A percentile compares a stretch with the other conserved stretches of the same genome.
These are phyloP conservation scores for Colletotrichum sp. DNA, from an alignment of 2,329 filamentous ascomycete species.

Conservation along the genomic window DNA sequence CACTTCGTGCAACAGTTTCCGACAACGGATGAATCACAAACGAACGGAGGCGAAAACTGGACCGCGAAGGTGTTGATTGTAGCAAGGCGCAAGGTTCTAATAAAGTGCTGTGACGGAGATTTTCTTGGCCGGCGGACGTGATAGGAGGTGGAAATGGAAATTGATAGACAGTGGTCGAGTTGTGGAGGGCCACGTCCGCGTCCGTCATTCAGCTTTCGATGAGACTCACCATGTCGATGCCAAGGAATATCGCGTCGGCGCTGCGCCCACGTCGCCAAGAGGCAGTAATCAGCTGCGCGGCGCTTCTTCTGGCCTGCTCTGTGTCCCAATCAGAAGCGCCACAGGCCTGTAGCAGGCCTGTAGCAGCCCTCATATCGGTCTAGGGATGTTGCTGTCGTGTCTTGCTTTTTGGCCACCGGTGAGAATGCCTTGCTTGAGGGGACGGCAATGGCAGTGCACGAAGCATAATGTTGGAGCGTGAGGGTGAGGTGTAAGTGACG, in stretches of 20 bases:
- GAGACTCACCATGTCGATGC: not conserved
- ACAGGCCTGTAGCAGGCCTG: not conserved
- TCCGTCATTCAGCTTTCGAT: not conserved
- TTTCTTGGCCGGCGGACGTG: not conserved
- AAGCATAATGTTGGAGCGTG: not conserved
- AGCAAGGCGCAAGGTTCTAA: not conserved
- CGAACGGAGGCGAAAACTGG: slow-evolving; percentile 3
- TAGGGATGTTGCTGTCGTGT: not conserved
- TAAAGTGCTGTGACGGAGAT: not conserved
- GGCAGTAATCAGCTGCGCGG: not conserved
- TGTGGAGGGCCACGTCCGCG: slow-evolving; percentile 1
- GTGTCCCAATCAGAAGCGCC: not conserved
- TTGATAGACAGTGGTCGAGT: not conserved
- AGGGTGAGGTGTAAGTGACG: not conserved
- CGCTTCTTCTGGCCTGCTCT: not conserved
- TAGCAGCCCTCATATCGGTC: not conserved
- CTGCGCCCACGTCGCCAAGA: slow-evolving; percentile 16
- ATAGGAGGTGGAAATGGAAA: not conserved
- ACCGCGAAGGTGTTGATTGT: not conserved
- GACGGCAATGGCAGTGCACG: not conserved
- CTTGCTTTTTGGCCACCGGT: not conserved
- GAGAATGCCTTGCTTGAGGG: not conserved
- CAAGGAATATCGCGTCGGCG: not conserved
- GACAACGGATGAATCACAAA: slow-evolving; percentile 13
- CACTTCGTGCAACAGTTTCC: not conserved